These are phyloP conservation scores for Gentiana dahurica DNA, from an alignment of 257 asterid genomes.

Conservation along the genomic window DNA sequence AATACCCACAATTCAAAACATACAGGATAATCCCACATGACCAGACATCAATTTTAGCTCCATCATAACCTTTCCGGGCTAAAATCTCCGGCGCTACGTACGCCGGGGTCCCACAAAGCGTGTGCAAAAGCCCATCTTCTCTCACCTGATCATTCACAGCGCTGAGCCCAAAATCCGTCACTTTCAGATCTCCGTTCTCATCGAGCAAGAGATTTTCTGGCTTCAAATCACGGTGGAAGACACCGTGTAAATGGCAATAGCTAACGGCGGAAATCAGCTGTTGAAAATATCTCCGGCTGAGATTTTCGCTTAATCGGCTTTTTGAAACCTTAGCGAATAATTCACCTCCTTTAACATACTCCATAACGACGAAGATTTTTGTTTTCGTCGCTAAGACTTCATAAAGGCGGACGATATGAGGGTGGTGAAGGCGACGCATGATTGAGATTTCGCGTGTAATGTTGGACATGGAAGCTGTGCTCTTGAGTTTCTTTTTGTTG, in stretches of 20 bases:
- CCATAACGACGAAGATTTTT: slow-evolving; percentile 65
- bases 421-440: slow-evolving; percentile 60
- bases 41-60: slow-evolving; percentile 76
- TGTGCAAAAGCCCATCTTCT: slow-evolving; percentile 60
- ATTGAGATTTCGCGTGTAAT: slow-evolving; percentile 70
- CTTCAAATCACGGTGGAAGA: slow-evolving; percentile 80
- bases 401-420: slow-evolving; percentile 43
- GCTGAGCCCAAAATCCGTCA: slow-evolving; percentile 84
- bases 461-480: slow-evolving; percentile 19
- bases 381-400: slow-evolving; percentile 74
- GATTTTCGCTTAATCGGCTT: slow-evolving; percentile 61
- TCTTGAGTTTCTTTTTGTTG: slow-evolving; percentile 43
- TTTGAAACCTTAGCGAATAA: slow-evolving; percentile 52
- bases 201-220: slow-evolving; percentile 80
- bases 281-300: slow-evolving; percentile 58
- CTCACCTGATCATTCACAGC: slow-evolving; percentile 53
- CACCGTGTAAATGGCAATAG: slow-evolving; percentile 72
- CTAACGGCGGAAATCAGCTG: slow-evolving; percentile 69
- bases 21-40: slow-evolving; percentile 43
- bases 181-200: slow-evolving; percentile 67
- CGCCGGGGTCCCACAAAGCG: slow-evolving; percentile 95
- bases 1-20: slow-evolving; percentile 39
- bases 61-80: slow-evolving; percentile 73
- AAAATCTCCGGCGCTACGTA: slow-evolving; percentile 95
- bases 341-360: slow-evolving; percentile 84